Evolutionary conservation across 352 stramenopile genomes (phyloP).

Genomic region (Phytophthora rubi): DNA sequence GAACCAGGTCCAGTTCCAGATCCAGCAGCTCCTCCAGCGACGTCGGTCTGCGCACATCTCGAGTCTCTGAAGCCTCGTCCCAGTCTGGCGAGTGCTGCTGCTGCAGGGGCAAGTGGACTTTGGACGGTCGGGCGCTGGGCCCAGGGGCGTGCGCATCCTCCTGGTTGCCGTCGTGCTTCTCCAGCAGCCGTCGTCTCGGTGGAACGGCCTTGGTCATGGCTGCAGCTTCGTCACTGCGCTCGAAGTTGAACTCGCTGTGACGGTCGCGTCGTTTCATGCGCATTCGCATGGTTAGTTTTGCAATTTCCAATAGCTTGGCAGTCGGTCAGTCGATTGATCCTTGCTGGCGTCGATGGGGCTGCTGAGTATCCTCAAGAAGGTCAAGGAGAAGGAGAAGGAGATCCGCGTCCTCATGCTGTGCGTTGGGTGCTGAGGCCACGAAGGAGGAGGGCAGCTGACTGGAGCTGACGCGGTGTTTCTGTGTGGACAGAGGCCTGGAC

Average conservation of each 20-base stretch:
- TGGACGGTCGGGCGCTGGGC: not conserved
- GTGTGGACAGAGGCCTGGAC: slow-evolving; percentile 92
- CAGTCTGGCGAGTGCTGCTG: slow-evolving; percentile 30
- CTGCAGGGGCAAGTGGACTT: slow-evolving; percentile 21
- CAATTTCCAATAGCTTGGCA: slow-evolving; percentile 1
- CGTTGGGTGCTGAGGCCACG: slow-evolving; percentile 17
- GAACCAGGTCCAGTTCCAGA: slow-evolving; percentile 54
- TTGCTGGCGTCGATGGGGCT: slow-evolving; percentile 75
- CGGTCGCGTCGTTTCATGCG: slow-evolving; percentile 27
- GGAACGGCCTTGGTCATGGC: slow-evolving; percentile 34
- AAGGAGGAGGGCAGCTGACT: not conserved
- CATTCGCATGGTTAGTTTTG: slow-evolving; percentile 17
- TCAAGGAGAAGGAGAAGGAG: slow-evolving; percentile 99
- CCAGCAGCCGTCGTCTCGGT: slow-evolving; percentile 3
- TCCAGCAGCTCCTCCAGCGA: slow-evolving; percentile 53
- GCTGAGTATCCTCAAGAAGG: slow-evolving; percentile 95
- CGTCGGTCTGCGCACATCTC: slow-evolving; percentile 24
- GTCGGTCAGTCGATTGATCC: not conserved
- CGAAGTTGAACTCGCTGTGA: not conserved
- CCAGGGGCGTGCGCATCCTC: slow-evolving; percentile 26
- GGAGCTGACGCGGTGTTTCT: slow-evolving; percentile 15
- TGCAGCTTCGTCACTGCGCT: not conserved
- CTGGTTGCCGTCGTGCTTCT: slow-evolving; percentile 37
- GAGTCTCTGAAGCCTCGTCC: slow-evolving; percentile 4
- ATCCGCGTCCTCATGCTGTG: slow-evolving; percentile 98